Evolutionary conservation across 768 basidiomycete species (phyloP).

Genomic region (Boletus pseudo-olivaceus): DNA sequence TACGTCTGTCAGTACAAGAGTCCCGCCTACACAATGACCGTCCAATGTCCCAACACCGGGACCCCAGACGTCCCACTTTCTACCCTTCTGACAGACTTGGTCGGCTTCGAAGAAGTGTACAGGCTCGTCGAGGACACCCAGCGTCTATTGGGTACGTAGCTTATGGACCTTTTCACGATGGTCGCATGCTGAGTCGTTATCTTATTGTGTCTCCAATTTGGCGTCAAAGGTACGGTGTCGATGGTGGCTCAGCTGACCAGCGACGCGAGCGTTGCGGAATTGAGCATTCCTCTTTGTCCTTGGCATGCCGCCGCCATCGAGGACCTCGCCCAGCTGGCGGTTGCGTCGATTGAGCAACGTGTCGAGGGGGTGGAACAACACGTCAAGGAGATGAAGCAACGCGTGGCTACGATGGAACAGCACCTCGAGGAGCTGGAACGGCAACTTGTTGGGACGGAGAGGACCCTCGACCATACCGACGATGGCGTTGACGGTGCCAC

Average conservation of each 20-base stretch:
- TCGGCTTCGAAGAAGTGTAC: background rate
- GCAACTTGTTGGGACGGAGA: background rate
- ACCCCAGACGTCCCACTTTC: background rate
- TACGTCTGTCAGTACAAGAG: background rate
- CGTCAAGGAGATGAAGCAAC: background rate
- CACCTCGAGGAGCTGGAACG: background rate
- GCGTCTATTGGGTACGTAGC: background rate
- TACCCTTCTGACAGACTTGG: background rate
- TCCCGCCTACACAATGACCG: background rate
- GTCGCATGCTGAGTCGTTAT: background rate
- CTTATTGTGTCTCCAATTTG: background rate
- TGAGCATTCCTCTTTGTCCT: background rate
- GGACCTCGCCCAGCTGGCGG: background rate
- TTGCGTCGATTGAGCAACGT: background rate
- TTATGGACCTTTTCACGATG: background rate
- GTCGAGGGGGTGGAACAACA: background rate
- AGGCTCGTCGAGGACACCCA: background rate
- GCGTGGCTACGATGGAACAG: background rate
- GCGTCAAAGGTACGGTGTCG: background rate
- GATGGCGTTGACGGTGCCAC: background rate
- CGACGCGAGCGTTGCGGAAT: background rate
- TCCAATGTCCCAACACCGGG: background rate
- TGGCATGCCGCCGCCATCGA: background rate
- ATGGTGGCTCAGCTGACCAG: background rate
- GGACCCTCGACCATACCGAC: background rate